A percentile compares a stretch with the other conserved stretches of the same genome.
Evolutionary conservation across 768 basidiomycete species (phyloP).

Genomic region (Lyophyllum shimeji): DNA sequence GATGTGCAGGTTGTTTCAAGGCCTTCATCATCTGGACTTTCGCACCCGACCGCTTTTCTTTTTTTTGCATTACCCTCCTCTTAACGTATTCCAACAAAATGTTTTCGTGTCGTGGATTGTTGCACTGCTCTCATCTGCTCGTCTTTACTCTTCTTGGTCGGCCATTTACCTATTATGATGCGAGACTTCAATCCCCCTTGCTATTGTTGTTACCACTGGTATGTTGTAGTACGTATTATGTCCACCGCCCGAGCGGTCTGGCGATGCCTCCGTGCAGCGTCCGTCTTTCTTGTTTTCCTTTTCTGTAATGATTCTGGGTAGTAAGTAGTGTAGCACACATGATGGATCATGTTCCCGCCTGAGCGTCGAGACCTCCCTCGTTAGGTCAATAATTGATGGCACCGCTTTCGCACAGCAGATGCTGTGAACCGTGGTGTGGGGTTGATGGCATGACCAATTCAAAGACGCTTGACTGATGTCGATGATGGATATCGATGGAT

Average conservation of each 20-base stretch:
- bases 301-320: slow-evolving; percentile 8
- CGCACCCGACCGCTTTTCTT: background rate
- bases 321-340: slow-evolving; percentile 10
- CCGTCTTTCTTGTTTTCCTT: slow-evolving; percentile 10
- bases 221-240: slow-evolving; percentile 18
- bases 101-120: slow-evolving; percentile 12
- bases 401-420: no score
- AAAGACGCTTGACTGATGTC: no score
- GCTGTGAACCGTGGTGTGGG: no score
- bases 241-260: background rate
- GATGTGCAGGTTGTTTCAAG: slow-evolving; percentile 4
- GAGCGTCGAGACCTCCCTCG: no score
- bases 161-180: slow-evolving; percentile 12
- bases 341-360: slow-evolving; percentile 1
- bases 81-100: slow-evolving; percentile 9
- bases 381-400: no score
- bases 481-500: no score
- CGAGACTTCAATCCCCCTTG: background rate
- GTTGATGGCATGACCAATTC: no score
- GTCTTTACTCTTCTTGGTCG: slow-evolving; percentile 9
- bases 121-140: slow-evolving; percentile 12
- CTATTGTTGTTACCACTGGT: slow-evolving; percentile 13
- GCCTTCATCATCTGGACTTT: slow-evolving; percentile 7
- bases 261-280: background rate
- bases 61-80: slow-evolving; percentile 5